Evolutionary conservation across 257 asterid species (phyloP).

Genomic region (Solanum stenotomum): DNA sequence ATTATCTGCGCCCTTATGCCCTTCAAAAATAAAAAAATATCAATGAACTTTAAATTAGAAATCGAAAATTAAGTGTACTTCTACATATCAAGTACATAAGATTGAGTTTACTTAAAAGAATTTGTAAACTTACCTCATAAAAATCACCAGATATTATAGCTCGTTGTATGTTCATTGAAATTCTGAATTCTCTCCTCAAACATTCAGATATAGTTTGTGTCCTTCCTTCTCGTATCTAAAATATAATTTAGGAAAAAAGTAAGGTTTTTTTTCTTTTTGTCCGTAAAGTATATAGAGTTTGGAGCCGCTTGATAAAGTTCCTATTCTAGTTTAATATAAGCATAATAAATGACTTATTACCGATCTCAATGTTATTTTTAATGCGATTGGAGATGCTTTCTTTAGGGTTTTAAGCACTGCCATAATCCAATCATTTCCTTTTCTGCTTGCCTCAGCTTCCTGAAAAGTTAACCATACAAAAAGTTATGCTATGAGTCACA

Average conservation of each 20-base stretch:
- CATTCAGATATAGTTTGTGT: background rate
- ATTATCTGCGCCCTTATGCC: background rate
- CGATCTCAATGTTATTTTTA: background rate
- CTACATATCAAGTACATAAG: background rate
- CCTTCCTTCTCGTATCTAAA: background rate
- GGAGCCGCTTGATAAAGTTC: background rate
- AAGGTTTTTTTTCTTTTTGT: background rate
- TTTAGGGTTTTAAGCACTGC: background rate
- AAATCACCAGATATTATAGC: slow-evolving; percentile 50
- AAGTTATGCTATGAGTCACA: no score
- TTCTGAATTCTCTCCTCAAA: background rate
- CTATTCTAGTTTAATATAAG: no score
- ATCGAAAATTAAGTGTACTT: background rate
- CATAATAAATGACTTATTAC: background rate
- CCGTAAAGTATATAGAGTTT: no score
- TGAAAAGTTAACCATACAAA: background rate
- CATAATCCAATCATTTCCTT: background rate
- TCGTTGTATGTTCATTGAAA: slow-evolving; percentile 66
- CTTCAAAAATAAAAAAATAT: background rate
- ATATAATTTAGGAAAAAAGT: no score
- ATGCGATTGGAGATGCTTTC: background rate
- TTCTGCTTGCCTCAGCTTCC: background rate
- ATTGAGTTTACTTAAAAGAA: background rate
- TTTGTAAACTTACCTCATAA: slow-evolving; percentile 54
- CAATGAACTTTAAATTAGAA: background rate